phyloP scores from a whole-genome alignment of 1,139 yeast genomes.

The Sugiyamaella paludigena region DNA sequence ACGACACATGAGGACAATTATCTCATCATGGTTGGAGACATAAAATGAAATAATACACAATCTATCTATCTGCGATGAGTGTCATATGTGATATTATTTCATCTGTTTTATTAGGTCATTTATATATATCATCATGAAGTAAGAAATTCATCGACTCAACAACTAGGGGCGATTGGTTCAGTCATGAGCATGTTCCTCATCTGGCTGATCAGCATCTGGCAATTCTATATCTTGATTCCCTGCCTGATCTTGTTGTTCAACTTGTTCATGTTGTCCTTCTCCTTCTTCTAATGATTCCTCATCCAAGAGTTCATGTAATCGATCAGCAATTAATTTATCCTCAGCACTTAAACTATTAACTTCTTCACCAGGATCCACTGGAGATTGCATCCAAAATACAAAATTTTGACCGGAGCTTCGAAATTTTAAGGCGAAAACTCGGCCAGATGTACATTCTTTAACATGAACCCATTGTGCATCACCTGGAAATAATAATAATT shows the following conservation, averaged over 20 bases:
- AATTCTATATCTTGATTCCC: conserved; percentile 10
- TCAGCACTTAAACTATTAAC: conserved; percentile 54
- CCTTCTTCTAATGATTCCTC: conserved; percentile 46
- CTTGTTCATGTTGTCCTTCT: conserved; percentile 40
- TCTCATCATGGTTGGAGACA: too few relatives aligned
- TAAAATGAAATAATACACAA: too few relatives aligned
- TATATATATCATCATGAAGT: too few relatives aligned
- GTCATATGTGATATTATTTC: too few relatives aligned
- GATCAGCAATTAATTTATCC: conserved; percentile 54
- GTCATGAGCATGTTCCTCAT: neutral
- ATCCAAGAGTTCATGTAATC: conserved; percentile 54
- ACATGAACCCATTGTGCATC: conserved; percentile 84
- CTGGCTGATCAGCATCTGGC: conserved; percentile 8
- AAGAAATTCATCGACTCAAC: too few relatives aligned
- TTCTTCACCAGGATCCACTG: conserved; percentile 61
- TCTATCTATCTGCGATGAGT: too few relatives aligned
- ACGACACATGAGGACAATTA: too few relatives aligned
- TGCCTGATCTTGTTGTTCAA: conserved; percentile 5
- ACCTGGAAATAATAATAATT: conserved; percentile 83
- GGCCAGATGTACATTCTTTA: conserved; percentile 71
- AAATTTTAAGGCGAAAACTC: conserved; percentile 82
- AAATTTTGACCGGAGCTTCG: conserved; percentile 79
- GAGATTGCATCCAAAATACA: conserved; percentile 89
- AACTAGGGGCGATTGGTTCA: neutral
- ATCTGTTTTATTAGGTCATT: too few relatives aligned